Evolutionary conservation across 192 early-diverging fungal species (phyloP), one percentile per base, ranked within the genome.

Genomic region (Coemansia sp.): DNA sequence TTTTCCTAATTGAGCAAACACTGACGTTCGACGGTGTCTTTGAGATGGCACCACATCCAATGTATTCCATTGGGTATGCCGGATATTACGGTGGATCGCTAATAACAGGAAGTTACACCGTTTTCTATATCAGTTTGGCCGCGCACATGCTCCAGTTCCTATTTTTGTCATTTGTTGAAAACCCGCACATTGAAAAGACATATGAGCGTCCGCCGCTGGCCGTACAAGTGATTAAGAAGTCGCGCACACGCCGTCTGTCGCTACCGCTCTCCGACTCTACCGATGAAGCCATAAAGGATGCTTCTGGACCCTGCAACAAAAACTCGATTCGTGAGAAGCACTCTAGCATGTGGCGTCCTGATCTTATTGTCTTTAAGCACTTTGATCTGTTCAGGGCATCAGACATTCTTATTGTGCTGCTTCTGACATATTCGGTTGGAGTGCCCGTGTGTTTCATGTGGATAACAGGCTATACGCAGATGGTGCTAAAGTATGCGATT

Each of bases 61-160:
- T 98, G 96, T 99, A 99, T 84, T 96, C 94, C 32, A 91, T 99
- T 48, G 97, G 97, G 19, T 99, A 98, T 72, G 88, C 91, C 20
- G 95, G 96, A 7, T 99, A 95, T 85, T 99, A 99, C 71, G 97
- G 94, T 25, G 86, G 92, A 10, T 91, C 96, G 32, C 79, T 99
- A 48, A 95, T 99, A 70, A 91, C 92, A 51, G 93, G 95, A 46
- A 90, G 88, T 64, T 94, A 97, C 76, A 93, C 87, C 49, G 94
- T 99, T 2, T 86, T 99, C 49, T 97, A 93, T 71, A 91, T 91
- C 49, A 91, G 90, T 25, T 84, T 99, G 51, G 90, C 87, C 41
- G 93, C 94, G 10, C 97, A 99, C 73, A 88, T 88, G 39, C 83
- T 86, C 37, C 95, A 99, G 76, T 91, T 98, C 64, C 85, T 86